These are phyloP conservation scores for Amanita pseudoporphyria DNA, from an alignment of 768 basidiomycete genomes.

Conservation along the genomic window DNA sequence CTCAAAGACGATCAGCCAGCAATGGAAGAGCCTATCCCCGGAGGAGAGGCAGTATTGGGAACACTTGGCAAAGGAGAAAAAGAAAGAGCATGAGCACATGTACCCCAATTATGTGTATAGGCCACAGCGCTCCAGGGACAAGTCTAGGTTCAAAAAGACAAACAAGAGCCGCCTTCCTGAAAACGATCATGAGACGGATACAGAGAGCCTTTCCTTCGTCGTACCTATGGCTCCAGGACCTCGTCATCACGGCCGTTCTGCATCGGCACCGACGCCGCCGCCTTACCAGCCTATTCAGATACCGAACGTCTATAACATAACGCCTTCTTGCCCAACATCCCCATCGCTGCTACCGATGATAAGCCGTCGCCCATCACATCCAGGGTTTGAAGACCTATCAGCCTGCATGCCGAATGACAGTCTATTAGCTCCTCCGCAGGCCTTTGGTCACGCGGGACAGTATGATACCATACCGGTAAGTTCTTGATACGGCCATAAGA, in stretches of 20 bases:
- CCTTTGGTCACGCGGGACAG: conserved; percentile 25
- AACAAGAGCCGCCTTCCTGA: conserved; percentile 20
- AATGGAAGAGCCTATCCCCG: conserved; percentile 60
- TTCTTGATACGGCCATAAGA: too few species aligned
- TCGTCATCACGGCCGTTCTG: conserved; percentile 25
- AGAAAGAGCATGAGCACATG: conserved; percentile 67
- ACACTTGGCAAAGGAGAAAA: conserved; percentile 66
- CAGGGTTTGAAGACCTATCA: conserved; percentile 37
- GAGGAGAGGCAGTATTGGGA: conserved; percentile 72
- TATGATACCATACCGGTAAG: conserved; percentile 40
- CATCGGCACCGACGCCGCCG: conserved; percentile 59
- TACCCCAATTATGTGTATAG: conserved; percentile 76
- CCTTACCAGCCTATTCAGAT: conserved; percentile 61
- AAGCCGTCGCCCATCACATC: conserved; percentile 43
- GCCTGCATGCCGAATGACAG: conserved; percentile 40
- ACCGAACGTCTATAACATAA: conserved; percentile 45
- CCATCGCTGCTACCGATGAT: conserved; percentile 51
- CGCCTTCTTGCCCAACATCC: conserved; percentile 55
- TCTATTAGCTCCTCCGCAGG: conserved; percentile 25
- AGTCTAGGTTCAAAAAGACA: conserved; percentile 36
- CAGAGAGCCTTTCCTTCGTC: conserved; percentile 29
- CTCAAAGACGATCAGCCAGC: conserved; percentile 73
- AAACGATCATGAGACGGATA: conserved; percentile 29
- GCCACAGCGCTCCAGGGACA: conserved; percentile 54
- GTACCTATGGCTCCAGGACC: conserved; percentile 24